phyloP scores from a whole-genome alignment of 148 eudicot species.

The Camellia lanceoleosa region DNA sequence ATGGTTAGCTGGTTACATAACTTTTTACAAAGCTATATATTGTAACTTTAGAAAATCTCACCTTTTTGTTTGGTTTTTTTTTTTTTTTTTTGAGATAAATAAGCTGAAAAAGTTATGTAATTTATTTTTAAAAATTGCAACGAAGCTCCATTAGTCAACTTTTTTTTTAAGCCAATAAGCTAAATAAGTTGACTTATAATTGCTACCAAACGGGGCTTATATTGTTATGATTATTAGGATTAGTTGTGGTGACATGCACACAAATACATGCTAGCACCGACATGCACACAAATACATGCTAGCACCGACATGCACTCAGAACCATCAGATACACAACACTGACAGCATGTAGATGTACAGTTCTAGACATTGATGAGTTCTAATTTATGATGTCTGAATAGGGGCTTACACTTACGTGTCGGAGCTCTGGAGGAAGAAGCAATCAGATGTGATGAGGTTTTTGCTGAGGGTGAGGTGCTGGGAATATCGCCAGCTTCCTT shows the following conservation, averaged over 20 bases:
- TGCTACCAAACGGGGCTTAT: too few relatives aligned
- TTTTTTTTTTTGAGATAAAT: too few relatives aligned
- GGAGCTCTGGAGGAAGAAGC: slow-evolving; percentile 39
- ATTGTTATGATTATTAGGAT: background rate
- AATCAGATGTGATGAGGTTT: slow-evolving; percentile 36
- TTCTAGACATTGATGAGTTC: background rate
- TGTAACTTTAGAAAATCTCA: too few relatives aligned
- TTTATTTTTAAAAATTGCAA: too few relatives aligned
- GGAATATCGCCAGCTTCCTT: slow-evolving; percentile 35
- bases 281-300: background rate
- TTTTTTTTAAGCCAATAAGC: too few relatives aligned
- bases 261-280: background rate
- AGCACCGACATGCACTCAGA: background rate
- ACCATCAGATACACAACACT: background rate
- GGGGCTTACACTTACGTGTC: slow-evolving; percentile 34
- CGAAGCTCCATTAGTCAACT: too few relatives aligned
- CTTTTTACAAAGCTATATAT: too few relatives aligned
- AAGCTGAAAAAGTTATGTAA: too few relatives aligned
- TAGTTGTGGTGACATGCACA: background rate
- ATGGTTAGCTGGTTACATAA: too few relatives aligned
- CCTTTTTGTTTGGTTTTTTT: too few relatives aligned
- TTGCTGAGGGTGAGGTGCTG: slow-evolving; percentile 33
- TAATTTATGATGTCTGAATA: background rate
- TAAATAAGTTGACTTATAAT: too few relatives aligned
- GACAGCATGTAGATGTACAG: background rate